phyloP scores from a whole-genome alignment of 441 rosid species.

The Oxalis stricta region DNA sequence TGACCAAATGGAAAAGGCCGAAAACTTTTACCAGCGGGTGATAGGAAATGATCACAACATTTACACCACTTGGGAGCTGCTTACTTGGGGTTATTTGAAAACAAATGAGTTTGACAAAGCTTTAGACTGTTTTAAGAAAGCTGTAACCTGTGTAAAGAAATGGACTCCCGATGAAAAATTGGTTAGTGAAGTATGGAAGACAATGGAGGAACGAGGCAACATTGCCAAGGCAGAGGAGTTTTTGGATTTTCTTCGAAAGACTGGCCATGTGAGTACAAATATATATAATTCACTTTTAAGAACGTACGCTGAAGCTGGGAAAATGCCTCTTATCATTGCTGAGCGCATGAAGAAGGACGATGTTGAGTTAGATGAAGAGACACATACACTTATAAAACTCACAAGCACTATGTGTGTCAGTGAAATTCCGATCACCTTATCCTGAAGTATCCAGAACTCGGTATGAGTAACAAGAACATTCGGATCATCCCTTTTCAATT shows the following conservation, averaged over 20 bases:
- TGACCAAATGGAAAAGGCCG: slow-evolving; percentile 37
- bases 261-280: slow-evolving; percentile 50
- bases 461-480: no score
- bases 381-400: slow-evolving; percentile 36
- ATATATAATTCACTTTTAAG: slow-evolving; percentile 56
- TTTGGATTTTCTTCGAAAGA: slow-evolving; percentile 36
- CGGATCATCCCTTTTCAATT: no score
- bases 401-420: slow-evolving; percentile 51
- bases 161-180: slow-evolving; percentile 49
- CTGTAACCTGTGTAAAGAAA: slow-evolving; percentile 44
- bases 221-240: slow-evolving; percentile 53
- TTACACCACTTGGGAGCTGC: slow-evolving; percentile 80
- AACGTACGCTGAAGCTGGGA: slow-evolving; percentile 60
- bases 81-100: slow-evolving; percentile 55
- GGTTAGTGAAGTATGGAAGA: slow-evolving; percentile 29
- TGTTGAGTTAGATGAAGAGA: slow-evolving; percentile 49
- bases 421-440: slow-evolving; percentile 30
- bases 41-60: slow-evolving; percentile 42
- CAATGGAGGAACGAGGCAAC: slow-evolving; percentile 45
- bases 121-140: slow-evolving; percentile 50
- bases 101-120: slow-evolving; percentile 34
- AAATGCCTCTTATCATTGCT: slow-evolving; percentile 61
- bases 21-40: slow-evolving; percentile 31
- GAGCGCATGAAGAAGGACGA: slow-evolving; percentile 65
- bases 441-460: no score